Evolutionary conservation across 805 yeast species (phyloP).

Genomic region (Geotrichum ghanense): DNA sequence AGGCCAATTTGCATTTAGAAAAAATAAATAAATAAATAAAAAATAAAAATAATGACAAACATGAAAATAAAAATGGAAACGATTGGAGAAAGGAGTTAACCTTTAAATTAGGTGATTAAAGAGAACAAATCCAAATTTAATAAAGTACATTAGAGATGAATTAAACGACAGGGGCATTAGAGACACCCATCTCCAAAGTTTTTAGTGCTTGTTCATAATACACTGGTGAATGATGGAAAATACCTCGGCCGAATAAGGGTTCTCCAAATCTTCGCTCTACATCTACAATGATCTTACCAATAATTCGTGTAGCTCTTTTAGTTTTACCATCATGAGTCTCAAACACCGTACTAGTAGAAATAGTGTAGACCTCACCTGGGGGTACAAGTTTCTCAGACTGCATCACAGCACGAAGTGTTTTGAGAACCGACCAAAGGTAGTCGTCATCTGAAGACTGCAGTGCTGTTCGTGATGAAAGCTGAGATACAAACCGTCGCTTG

Average conservation of each 20-base stretch:
- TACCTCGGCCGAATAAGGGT: constrained; percentile 24
- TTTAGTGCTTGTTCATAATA: constrained; percentile 24
- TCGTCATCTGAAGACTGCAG: constrained; percentile 17
- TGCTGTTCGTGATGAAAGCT: constrained; percentile 16
- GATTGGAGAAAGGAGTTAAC: too few species aligned
- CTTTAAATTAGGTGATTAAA: too few species aligned
- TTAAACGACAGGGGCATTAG: constrained; percentile 10
- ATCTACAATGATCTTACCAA: constrained; percentile 20
- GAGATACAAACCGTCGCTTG: constrained; percentile 17
- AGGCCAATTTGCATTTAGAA: too few species aligned
- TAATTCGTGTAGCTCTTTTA: constrained; percentile 18
- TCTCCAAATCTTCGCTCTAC: constrained; percentile 24
- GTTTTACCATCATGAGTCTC: constrained; percentile 19
- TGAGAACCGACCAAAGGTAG: constrained; percentile 19
- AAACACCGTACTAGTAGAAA: constrained; percentile 20
- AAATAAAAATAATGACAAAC: too few species aligned
- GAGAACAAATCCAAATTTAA: too few species aligned
- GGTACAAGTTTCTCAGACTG: constrained; percentile 25
- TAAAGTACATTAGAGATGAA: too few species aligned
- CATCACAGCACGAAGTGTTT: constrained; percentile 21
- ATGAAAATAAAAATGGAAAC: too few species aligned
- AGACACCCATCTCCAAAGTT: constrained; percentile 20
- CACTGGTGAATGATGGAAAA: constrained; percentile 25
- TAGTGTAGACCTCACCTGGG: constrained; percentile 25
- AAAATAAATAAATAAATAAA: too few species aligned